These are phyloP conservation scores for Colletotrichum orbiculare DNA, from an alignment of 2,329 filamentous ascomycete species.

Conservation along the genomic window DNA sequence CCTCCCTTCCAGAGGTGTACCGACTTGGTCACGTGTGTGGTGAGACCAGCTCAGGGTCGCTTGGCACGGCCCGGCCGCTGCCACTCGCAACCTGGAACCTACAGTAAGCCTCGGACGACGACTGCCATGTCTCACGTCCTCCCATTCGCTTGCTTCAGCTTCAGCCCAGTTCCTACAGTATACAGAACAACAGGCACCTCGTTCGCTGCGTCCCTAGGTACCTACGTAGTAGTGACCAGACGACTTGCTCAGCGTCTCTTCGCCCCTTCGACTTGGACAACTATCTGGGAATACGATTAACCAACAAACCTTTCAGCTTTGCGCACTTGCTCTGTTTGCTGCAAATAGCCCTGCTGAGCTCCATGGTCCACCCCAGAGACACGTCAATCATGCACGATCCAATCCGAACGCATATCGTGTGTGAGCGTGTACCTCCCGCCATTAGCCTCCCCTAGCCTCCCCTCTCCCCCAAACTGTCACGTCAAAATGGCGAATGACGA, in stretches of 20 bases:
- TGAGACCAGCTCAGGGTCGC: conserved; percentile 18
- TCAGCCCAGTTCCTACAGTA: too few relatives aligned
- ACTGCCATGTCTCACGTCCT: not conserved
- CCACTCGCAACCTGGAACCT: not conserved
- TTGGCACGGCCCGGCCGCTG: conserved; percentile 21
- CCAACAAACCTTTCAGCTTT: not conserved
- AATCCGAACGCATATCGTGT: too few relatives aligned
- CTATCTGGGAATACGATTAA: not conserved
- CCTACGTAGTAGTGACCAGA: too few relatives aligned
- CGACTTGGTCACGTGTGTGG: not conserved
- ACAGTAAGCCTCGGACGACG: conserved; percentile 2
- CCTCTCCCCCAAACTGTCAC: not conserved
- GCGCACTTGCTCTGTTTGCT: conserved; percentile 11
- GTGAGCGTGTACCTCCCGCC: not conserved
- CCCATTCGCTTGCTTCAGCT: not conserved
- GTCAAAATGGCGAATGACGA: not conserved
- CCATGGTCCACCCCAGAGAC: conserved; percentile 27
- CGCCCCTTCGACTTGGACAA: too few relatives aligned
- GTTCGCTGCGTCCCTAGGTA: too few relatives aligned
- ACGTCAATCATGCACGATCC: conserved; percentile 34
- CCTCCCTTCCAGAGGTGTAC: not conserved
- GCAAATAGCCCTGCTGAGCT: conserved; percentile 14
- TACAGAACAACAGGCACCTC: too few relatives aligned
- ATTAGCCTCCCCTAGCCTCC: not conserved
- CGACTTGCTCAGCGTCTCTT: too few relatives aligned